Evolutionary conservation across 345 rosid species (phyloP).

Genomic region (Melaleuca quinquenervia): DNA sequence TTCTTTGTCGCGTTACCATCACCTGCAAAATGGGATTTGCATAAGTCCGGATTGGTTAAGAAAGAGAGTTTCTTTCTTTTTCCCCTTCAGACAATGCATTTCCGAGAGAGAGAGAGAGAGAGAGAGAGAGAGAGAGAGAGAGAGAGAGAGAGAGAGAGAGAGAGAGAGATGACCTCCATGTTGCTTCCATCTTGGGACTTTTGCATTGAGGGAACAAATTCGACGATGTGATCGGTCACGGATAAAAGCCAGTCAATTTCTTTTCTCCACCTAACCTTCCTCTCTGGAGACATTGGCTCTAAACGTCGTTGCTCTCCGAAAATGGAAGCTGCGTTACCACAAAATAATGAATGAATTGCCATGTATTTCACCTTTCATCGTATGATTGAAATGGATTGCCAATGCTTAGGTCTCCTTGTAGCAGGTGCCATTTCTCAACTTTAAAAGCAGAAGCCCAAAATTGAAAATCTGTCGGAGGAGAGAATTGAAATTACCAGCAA

Average conservation of each 20-base stretch:
- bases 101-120: no score
- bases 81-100: neutral
- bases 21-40: conserved; percentile 27
- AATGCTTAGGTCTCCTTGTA: neutral
- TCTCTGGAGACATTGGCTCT: conserved; percentile 75
- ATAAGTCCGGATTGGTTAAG: neutral
- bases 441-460: neutral
- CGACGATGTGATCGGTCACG: conserved; percentile 75
- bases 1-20: conserved; percentile 82
- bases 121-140: no score
- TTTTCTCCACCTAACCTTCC: conserved; percentile 73
- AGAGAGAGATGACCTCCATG: conserved; percentile 50
- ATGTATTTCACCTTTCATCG: neutral
- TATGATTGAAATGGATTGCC: neutral
- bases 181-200: conserved; percentile 50
- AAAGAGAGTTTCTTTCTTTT: neutral
- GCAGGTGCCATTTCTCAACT: neutral
- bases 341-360: neutral
- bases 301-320: conserved; percentile 67
- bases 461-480: neutral
- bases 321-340: conserved; percentile 48
- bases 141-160: no score
- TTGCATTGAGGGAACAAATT: conserved; percentile 78
- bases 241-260: conserved; percentile 83
- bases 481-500: conserved; percentile 37